Evolutionary conservation across 106 monocot genomes (phyloP).

Genomic region (Dioscorea dumetorum): DNA sequence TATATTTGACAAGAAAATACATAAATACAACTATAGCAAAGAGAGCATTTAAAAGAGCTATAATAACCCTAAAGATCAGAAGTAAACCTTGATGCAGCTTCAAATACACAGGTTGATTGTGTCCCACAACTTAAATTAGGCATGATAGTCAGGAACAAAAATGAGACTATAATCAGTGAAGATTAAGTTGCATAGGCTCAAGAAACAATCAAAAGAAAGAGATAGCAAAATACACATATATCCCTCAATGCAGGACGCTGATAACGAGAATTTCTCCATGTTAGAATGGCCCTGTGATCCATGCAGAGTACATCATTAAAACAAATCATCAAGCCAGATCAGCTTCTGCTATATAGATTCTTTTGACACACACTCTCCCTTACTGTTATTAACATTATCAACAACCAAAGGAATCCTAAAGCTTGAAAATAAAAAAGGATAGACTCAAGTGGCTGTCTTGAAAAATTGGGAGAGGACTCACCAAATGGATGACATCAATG

Average conservation of each 20-base stretch:
- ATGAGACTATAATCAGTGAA: no score
- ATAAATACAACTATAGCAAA: no score
- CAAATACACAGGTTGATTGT: conserved; percentile 13
- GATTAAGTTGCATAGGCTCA: no score
- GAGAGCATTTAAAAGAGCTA: no score
- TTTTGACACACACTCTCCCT: no score
- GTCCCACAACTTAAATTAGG: conserved; percentile 31
- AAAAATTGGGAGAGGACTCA: conserved; percentile 13
- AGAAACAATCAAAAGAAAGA: conserved; percentile 18
- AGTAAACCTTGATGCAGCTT: background rate
- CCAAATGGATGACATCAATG: conserved; percentile 81
- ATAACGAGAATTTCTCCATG: conserved; percentile 45
- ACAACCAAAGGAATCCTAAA: background rate
- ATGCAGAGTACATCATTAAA: conserved; percentile 40
- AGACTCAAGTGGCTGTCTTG: background rate
- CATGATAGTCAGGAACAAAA: conserved; percentile 9
- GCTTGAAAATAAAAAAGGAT: background rate
- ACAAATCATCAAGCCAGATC: conserved; percentile 10
- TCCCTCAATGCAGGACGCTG: conserved; percentile 41
- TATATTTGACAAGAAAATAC: no score
- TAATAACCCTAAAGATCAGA: background rate
- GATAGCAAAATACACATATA: conserved; percentile 42
- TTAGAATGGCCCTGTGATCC: conserved; percentile 45
- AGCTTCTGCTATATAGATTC: conserved; percentile 2
- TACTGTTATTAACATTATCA: background rate